phyloP scores from a whole-genome alignment of 805 yeast species.

The Metschnikowia gelsemii region DNA sequence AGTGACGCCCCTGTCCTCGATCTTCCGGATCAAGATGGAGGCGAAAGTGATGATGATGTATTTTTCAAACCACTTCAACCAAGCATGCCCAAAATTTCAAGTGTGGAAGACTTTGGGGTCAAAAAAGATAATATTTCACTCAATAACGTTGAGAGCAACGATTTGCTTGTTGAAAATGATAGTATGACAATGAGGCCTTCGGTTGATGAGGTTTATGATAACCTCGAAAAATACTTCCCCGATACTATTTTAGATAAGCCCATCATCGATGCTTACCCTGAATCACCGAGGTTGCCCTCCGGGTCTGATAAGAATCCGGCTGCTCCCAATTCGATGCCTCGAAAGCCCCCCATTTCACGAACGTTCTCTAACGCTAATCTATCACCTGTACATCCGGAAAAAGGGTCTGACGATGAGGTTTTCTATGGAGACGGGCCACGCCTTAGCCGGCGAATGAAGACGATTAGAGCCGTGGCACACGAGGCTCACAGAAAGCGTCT shows the following conservation, averaged over 20 bases:
- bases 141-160: too few relatives aligned
- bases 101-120: background rate
- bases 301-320: slow-evolving; percentile 8
- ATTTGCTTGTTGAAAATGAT: slow-evolving; percentile 3
- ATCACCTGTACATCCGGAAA: slow-evolving; percentile 32
- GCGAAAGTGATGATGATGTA: slow-evolving; percentile 15
- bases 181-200: slow-evolving; percentile 83
- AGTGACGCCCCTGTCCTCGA: slow-evolving; percentile 58
- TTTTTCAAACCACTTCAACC: slow-evolving; percentile 14
- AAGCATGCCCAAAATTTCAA: background rate
- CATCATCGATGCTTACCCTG: slow-evolving; percentile 67
- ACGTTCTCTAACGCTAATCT: slow-evolving; percentile 45
- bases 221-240: slow-evolving; percentile 90
- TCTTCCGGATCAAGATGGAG: slow-evolving; percentile 5
- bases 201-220: slow-evolving; percentile 87
- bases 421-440: slow-evolving; percentile 43
- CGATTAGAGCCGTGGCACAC: slow-evolving; percentile 88
- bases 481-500: slow-evolving; percentile 61
- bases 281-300: slow-evolving; percentile 43
- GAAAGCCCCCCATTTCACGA: slow-evolving; percentile 33
- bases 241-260: slow-evolving; percentile 89
- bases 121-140: background rate
- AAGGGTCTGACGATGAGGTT: slow-evolving; percentile 33
- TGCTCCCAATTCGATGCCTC: slow-evolving; percentile 24
- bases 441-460: slow-evolving; percentile 69